phyloP scores from a whole-genome alignment of 2,329 filamentous ascomycete genomes.

The Stachybotrys chartarum region DNA sequence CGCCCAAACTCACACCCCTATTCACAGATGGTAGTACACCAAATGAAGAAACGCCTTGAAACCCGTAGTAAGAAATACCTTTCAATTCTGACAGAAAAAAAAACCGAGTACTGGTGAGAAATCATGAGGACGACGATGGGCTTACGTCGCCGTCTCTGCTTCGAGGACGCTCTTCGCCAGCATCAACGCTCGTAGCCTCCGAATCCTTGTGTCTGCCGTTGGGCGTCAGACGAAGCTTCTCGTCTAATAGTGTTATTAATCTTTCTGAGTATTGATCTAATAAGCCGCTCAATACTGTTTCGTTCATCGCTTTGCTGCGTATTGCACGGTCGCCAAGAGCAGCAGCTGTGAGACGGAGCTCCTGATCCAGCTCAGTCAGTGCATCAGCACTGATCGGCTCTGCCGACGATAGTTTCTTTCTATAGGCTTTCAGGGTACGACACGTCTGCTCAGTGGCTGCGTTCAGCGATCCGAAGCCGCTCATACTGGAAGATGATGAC shows the following conservation, averaged over 20 bases:
- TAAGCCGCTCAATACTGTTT: constrained; percentile 53
- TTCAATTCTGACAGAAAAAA: not conserved
- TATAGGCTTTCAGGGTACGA: constrained; percentile 53
- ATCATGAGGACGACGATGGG: constrained; percentile 19
- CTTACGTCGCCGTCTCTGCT: constrained; percentile 26
- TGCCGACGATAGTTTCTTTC: constrained; percentile 53
- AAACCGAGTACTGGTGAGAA: not conserved
- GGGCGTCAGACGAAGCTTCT: constrained; percentile 53
- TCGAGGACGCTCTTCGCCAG: constrained; percentile 17
- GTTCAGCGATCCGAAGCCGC: constrained; percentile 48
- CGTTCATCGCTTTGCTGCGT: constrained; percentile 47
- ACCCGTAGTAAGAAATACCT: not conserved
- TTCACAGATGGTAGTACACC: not conserved
- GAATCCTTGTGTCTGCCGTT: constrained; percentile 22
- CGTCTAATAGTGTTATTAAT: constrained; percentile 63
- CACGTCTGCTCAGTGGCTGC: constrained; percentile 60
- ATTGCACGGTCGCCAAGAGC: constrained; percentile 52
- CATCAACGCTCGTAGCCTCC: constrained; percentile 12
- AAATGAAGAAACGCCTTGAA: not conserved
- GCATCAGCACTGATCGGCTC: constrained; percentile 50
- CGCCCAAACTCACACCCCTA: not conserved
- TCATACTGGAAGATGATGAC: constrained; percentile 32
- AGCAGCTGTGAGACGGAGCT: constrained; percentile 54
- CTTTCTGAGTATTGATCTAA: constrained; percentile 71
- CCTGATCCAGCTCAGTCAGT: constrained; percentile 57